Conservation (phyloP, 2,329 filamentous ascomycete species). For the Spiromastix sp. region DNA sequence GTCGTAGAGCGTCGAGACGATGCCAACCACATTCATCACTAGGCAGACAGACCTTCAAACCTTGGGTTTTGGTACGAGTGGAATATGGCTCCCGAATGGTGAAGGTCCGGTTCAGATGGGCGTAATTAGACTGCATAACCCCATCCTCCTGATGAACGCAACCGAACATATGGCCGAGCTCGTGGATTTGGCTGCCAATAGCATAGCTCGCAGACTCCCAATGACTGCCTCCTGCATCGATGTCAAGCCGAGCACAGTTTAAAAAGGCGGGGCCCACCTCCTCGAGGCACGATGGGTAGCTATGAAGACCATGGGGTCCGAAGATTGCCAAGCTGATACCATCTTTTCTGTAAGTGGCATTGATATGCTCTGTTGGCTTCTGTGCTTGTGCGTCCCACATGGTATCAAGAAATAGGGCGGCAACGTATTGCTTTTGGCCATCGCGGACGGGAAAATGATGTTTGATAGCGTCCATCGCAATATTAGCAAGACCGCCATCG, state of each 20-base stretch:
- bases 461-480: conserved; percentile 67
- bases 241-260: conserved; percentile 84
- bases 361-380: conserved; percentile 68
- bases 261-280: conserved; percentile 82
- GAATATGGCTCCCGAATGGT: conserved; percentile 72
- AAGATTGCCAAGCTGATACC: conserved; percentile 77
- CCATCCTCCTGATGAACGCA: conserved; percentile 82
- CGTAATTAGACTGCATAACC: conserved; percentile 87
- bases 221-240: conserved; percentile 73
- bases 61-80: conserved; percentile 75
- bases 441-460: conserved; percentile 63
- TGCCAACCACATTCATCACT: conserved; percentile 89
- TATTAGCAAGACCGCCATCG: conserved; percentile 63
- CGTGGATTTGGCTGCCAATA: conserved; percentile 85
- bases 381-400: conserved; percentile 71
- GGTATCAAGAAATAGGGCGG: conserved; percentile 73
- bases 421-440: conserved; percentile 80
- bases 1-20: conserved; percentile 75
- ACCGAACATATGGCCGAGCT: conserved; percentile 81
- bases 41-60: conserved; percentile 58
- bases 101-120: conserved; percentile 74
- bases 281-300: conserved; percentile 79
- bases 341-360: conserved; percentile 63
- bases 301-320: conserved; percentile 83
- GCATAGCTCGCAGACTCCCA: conserved; percentile 96